Percentiles rank a stretch among this genome's conserved stretches.
These are phyloP conservation scores for Exserohilum rostratum DNA, from an alignment of 2,329 filamentous ascomycete genomes.

Conservation along the genomic window DNA sequence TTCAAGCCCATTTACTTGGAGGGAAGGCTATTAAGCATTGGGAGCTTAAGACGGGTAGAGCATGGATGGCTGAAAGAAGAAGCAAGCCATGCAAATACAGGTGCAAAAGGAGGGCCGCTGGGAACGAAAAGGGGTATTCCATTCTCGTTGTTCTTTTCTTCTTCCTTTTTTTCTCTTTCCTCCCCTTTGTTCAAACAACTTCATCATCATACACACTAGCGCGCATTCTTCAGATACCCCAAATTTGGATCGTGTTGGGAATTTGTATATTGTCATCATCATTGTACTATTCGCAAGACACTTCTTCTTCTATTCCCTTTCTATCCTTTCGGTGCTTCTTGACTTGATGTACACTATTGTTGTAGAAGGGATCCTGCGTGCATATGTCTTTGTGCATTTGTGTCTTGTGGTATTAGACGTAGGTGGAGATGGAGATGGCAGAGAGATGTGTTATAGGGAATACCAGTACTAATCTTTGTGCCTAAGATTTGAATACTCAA, in stretches of 20 bases:
- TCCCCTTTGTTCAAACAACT: neutral
- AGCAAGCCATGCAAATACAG: neutral
- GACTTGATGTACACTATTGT: too few species aligned
- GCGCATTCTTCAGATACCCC: constrained; percentile 34
- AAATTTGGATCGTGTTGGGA: constrained; percentile 26
- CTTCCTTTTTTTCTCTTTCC: neutral
- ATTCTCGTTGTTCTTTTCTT: neutral
- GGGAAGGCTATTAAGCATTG: too few species aligned
- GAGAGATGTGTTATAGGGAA: too few species aligned
- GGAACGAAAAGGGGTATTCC: neutral
- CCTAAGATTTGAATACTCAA: too few species aligned
- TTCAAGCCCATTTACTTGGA: too few species aligned
- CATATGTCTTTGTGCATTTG: too few species aligned
- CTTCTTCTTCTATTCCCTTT: neutral
- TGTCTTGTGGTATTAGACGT: too few species aligned
- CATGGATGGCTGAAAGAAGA: too few species aligned
- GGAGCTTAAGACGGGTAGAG: too few species aligned
- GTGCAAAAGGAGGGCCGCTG: neutral
- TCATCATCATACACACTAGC: constrained; percentile 9
- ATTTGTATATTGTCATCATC: neutral
- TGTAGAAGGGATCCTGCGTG: too few species aligned
- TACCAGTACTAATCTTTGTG: too few species aligned
- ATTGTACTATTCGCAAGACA: neutral
- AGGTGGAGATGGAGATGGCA: too few species aligned
- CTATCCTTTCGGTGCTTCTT: neutral